A percentile compares a stretch with the other conserved stretches of the same genome.
These are phyloP conservation scores for Nitzschia sp. DNA, from an alignment of 108 stramenopile species.

Conservation along the genomic window DNA sequence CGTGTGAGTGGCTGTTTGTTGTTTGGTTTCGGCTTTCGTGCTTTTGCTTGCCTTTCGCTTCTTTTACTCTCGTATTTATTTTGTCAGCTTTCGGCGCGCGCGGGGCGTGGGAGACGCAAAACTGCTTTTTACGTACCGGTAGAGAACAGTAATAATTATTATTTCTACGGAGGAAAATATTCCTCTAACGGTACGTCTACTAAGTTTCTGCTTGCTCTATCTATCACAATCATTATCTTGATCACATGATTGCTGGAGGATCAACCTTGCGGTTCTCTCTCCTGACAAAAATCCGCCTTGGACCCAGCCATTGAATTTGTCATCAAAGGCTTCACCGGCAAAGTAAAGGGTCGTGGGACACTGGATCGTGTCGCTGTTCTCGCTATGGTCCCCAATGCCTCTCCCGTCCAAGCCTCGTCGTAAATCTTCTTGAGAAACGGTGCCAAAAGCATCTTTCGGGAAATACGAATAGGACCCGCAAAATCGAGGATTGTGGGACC, in stretches of 20 bases:
- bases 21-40: too few relatives aligned
- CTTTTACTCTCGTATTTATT: too few relatives aligned
- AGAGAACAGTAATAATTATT: too few relatives aligned
- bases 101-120: too few relatives aligned
- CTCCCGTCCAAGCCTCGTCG: conserved; percentile 3
- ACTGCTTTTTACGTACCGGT: too few relatives aligned
- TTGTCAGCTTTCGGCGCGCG: too few relatives aligned
- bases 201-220: too few relatives aligned
- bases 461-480: conserved; percentile 27
- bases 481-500: conserved; percentile 28
- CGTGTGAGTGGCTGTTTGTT: too few relatives aligned
- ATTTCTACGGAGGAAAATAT: too few relatives aligned
- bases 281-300: conserved; percentile 30
- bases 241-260: conserved; percentile 14
- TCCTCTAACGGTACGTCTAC: too few relatives aligned
- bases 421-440: conserved; percentile 5
- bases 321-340: conserved; percentile 33
- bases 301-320: conserved; percentile 34
- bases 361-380: background rate
- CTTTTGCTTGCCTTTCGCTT: too few relatives aligned
- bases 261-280: conserved; percentile 13
- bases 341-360: conserved; percentile 23
- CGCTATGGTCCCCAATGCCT: background rate
- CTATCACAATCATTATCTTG: too few relatives aligned
- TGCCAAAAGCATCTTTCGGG: conserved; percentile 19